These are phyloP conservation scores for Stagonosporopsis vannaccii DNA, from an alignment of 2,329 filamentous ascomycete genomes.

Conservation along the genomic window DNA sequence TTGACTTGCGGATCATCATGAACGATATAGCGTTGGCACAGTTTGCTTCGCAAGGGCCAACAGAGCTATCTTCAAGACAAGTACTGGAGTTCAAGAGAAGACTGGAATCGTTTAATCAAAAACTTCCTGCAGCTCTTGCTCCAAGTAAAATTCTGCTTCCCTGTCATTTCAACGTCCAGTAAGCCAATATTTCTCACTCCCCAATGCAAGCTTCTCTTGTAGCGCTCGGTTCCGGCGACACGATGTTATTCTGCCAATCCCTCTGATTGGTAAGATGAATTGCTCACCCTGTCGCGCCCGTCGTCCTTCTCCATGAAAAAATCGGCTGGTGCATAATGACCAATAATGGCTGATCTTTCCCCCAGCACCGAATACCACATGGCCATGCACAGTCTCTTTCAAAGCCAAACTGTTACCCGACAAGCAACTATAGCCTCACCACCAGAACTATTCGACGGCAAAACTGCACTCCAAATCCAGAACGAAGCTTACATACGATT, in stretches of 20 bases:
- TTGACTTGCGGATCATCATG: constrained; percentile 5
- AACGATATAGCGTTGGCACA: constrained; percentile 7
- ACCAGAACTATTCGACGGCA: constrained; percentile 1
- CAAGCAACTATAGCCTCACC: neutral
- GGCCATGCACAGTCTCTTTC: constrained; percentile 7
- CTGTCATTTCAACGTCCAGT: constrained; percentile 12
- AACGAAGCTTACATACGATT: constrained; percentile 7
- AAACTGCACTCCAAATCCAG: constrained; percentile 1
- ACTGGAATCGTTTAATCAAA: neutral
- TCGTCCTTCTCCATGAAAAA: too few species aligned
- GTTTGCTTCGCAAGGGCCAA: neutral
- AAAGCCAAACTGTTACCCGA: neutral
- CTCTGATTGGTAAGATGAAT: too few species aligned
- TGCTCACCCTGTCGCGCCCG: too few species aligned
- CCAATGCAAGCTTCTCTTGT: neutral
- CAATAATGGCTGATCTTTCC: neutral
- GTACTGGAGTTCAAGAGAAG: constrained; percentile 2
- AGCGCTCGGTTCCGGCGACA: neutral
- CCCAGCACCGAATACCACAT: constrained; percentile 7
- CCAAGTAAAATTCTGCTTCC: constrained; percentile 3
- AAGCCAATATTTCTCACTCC: neutral
- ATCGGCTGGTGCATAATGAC: neutral
- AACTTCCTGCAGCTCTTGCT: neutral
- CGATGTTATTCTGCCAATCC: neutral
- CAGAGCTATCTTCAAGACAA: neutral